These are phyloP conservation scores for Phytophthora pini DNA, from an alignment of 352 stramenopile species.

Conservation along the genomic window DNA sequence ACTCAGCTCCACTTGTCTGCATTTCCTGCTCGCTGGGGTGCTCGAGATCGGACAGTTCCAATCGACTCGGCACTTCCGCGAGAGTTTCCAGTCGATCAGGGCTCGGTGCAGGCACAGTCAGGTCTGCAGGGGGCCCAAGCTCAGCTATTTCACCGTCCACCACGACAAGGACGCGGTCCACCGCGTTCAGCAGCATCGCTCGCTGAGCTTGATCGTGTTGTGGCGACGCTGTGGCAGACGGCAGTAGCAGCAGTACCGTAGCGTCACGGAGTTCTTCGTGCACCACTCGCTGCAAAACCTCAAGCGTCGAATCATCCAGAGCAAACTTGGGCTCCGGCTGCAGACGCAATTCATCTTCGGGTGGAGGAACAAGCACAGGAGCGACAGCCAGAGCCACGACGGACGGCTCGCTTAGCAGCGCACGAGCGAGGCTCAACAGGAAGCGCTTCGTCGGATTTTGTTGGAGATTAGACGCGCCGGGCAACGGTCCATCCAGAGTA, in stretches of 20 bases:
- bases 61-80: conserved; percentile 20
- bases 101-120: conserved; percentile 48
- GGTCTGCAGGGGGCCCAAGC: conserved; percentile 74
- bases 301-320: conserved; percentile 73
- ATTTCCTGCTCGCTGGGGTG: conserved; percentile 16
- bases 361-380: conserved; percentile 29
- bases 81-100: conserved; percentile 47
- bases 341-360: conserved; percentile 23
- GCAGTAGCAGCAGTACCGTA: conserved; percentile 97
- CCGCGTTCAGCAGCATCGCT: conserved; percentile 91
- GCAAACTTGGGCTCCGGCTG: conserved; percentile 17
- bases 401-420: conserved; percentile 91
- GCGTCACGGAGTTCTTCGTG: conserved; percentile 88
- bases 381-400: conserved; percentile 80
- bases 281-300: conserved; percentile 82
- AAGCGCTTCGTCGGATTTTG: conserved; percentile 95
- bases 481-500: conserved; percentile 58
- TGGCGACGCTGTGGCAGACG: conserved; percentile 71
- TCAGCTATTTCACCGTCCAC: conserved; percentile 91
- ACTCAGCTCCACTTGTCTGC: conserved; percentile 15
- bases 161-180: conserved; percentile 96
- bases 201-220: conserved; percentile 34
- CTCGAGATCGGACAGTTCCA: conserved; percentile 31
- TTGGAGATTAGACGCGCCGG: conserved; percentile 84
- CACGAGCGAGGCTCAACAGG: conserved; percentile 96